Conservation (phyloP, 169 alveolate species). For the Cryptosporidium baileyi region DNA sequence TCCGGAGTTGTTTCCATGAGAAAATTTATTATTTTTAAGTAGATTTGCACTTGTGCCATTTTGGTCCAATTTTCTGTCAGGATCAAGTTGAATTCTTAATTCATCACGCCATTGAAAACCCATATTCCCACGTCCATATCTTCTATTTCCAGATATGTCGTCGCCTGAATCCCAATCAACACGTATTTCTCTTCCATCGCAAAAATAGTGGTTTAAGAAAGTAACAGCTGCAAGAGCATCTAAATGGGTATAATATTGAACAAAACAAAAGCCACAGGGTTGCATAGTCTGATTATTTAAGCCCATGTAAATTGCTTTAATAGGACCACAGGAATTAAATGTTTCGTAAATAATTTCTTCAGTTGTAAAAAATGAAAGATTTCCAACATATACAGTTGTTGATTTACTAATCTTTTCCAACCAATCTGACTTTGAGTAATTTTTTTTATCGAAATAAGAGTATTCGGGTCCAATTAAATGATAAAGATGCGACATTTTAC, state of each 20-base stretch:
- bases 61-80: conserved; percentile 5
- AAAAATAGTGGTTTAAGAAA: conserved; percentile 68
- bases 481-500: conserved; percentile 43
- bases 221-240: conserved; percentile 80
- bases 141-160: conserved; percentile 73
- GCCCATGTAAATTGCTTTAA: conserved; percentile 89
- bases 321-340: conserved; percentile 85
- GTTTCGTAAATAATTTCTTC: conserved; percentile 87
- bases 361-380: conserved; percentile 86
- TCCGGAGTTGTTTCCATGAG: background rate
- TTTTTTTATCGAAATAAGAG: conserved; percentile 56
- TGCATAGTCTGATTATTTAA: conserved; percentile 81
- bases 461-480: conserved; percentile 48
- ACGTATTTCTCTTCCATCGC: conserved; percentile 78
- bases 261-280: conserved; percentile 93
- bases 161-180: conserved; percentile 78
- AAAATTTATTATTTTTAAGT: background rate
- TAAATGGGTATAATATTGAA: conserved; percentile 82
- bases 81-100: conserved; percentile 30
- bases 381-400: conserved; percentile 91
- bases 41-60: background rate
- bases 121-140: conserved; percentile 74
- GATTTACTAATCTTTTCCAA: conserved; percentile 79
- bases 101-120: conserved; percentile 72
- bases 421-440: conserved; percentile 78